Evolutionary conservation across 345 rosid species (phyloP).

Genomic region (Eucalyptus tenuipes): DNA sequence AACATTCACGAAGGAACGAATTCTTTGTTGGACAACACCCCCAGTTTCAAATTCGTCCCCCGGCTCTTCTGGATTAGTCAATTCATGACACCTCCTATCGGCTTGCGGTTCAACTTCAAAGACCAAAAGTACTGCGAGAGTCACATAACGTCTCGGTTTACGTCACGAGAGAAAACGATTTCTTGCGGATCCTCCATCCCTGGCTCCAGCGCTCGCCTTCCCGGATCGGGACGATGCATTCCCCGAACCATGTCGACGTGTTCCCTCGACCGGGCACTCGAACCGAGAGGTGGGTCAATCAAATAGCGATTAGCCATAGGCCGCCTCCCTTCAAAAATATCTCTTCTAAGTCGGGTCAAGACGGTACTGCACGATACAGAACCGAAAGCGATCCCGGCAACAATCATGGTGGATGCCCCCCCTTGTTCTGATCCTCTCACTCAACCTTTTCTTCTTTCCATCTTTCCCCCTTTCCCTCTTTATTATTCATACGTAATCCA

Average conservation of each 20-base stretch:
- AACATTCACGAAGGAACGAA: background rate
- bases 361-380: background rate
- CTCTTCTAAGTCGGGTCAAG: background rate
- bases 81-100: background rate
- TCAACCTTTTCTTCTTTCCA: background rate
- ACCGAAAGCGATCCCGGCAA: background rate
- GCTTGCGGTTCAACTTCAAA: background rate
- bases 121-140: background rate
- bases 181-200: background rate
- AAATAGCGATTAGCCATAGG: background rate
- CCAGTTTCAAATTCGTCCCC: background rate
- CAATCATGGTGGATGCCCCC: background rate
- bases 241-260: too few species aligned
- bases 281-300: background rate
- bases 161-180: background rate
- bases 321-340: background rate
- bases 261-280: background rate
- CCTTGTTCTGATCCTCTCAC: background rate
- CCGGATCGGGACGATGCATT: background rate
- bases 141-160: background rate
- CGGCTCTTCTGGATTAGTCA: background rate
- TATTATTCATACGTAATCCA: background rate
- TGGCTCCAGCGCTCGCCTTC: background rate
- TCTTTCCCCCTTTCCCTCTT: background rate
- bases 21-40: background rate